These are phyloP conservation scores for Hansenula sp. DNA, from an alignment of 1,139 yeast genomes.

Conservation along the genomic window DNA sequence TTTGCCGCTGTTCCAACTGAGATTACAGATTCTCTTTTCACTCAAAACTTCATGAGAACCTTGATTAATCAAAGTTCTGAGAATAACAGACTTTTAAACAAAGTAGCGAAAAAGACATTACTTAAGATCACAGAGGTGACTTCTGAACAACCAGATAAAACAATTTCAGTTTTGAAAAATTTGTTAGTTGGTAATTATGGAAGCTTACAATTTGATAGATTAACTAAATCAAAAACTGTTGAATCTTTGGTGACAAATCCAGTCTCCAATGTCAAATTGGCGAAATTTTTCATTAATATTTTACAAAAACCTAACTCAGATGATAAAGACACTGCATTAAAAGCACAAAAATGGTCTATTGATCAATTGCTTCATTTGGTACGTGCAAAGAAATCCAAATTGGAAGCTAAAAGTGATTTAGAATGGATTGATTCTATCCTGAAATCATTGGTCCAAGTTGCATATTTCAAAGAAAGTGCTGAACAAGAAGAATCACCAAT, in stretches of 20 bases:
- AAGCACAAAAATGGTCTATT: constrained; percentile 58
- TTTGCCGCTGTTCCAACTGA: constrained; percentile 32
- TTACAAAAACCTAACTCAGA: constrained; percentile 20
- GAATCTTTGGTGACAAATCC: constrained; percentile 40
- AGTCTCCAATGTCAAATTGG: constrained; percentile 26
- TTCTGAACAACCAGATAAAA: constrained; percentile 35
- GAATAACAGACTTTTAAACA: constrained; percentile 59
- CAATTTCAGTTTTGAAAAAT: constrained; percentile 43
- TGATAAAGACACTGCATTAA: constrained; percentile 26
- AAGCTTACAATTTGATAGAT: constrained; percentile 69
- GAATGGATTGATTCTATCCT: constrained; percentile 47
- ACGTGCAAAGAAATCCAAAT: constrained; percentile 38
- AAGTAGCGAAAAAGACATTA: constrained; percentile 54
- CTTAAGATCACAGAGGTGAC: constrained; percentile 37
- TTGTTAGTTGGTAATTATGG: constrained; percentile 48
- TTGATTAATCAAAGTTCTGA: constrained; percentile 76
- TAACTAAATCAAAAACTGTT: constrained; percentile 70
- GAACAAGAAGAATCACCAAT: constrained; percentile 21
- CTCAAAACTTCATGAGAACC: constrained; percentile 69
- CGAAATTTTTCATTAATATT: constrained; percentile 27
- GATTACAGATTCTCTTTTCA: constrained; percentile 43
- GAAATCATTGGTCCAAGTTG: constrained; percentile 44
- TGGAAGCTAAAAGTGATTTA: constrained; percentile 20
- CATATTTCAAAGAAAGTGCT: constrained; percentile 43
- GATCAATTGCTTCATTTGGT: constrained; percentile 62